A percentile compares a stretch with the other conserved stretches of the same genome.
These are phyloP conservation scores for Ophidiomyces ophidiicola DNA, from an alignment of 2,329 filamentous ascomycete species.

Conservation along the genomic window DNA sequence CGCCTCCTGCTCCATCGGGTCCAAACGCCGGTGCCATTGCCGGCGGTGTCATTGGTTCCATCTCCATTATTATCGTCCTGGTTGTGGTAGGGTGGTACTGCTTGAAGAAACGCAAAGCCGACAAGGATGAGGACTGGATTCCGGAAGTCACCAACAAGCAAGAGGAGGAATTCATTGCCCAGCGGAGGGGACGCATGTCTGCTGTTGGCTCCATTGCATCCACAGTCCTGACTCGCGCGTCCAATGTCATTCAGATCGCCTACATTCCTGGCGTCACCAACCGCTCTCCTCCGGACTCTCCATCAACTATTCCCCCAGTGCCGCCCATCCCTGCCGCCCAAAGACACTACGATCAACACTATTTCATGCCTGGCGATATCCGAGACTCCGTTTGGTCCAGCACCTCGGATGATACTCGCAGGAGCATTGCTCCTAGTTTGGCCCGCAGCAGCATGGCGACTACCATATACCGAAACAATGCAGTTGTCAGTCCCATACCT, in stretches of 20 bases:
- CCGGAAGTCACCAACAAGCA: conserved; percentile 40
- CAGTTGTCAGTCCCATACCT: conserved; percentile 63
- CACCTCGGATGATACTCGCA: conserved; percentile 46
- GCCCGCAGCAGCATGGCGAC: conserved; percentile 62
- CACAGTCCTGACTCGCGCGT: conserved; percentile 86
- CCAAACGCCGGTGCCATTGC: conserved; percentile 75
- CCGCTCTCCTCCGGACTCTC: conserved; percentile 71
- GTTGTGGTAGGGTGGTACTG: conserved; percentile 81
- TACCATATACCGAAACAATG: conserved; percentile 86
- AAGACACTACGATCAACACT: conserved; percentile 58
- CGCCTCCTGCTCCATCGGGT: conserved; percentile 27
- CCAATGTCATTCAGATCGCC: conserved; percentile 98
- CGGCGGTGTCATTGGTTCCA: conserved; percentile 77
- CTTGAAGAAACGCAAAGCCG: conserved; percentile 64
- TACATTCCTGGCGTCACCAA: conserved; percentile 97
- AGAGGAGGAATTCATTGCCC: conserved; percentile 46
- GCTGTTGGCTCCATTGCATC: conserved; percentile 88
- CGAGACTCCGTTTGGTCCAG: conserved; percentile 84
- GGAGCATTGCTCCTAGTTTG: conserved; percentile 39
- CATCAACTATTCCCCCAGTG: conserved; percentile 76
- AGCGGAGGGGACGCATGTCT: conserved; percentile 55
- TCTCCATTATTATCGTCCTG: conserved; percentile 59
- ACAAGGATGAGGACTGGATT: conserved; percentile 48
- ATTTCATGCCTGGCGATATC: conserved; percentile 83
- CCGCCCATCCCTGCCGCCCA: conserved; percentile 67